Evolutionary conservation across 1,139 yeast genomes (phyloP).

Genomic region (Candida neerlandica): DNA sequence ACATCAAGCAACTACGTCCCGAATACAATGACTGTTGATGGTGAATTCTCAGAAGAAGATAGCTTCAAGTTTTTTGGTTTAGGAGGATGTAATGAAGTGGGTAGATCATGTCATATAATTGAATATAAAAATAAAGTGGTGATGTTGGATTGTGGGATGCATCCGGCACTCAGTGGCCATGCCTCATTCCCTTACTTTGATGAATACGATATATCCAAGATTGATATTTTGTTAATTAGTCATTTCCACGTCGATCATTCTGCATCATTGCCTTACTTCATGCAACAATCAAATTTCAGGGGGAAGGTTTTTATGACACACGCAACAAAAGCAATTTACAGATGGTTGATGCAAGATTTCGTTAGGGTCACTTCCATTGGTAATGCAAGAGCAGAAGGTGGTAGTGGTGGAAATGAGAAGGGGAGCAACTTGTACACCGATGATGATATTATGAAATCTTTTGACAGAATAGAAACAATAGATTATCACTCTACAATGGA

Average conservation of each 20-base stretch:
- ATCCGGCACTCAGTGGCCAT: conserved; percentile 90
- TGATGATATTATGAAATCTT: conserved; percentile 84
- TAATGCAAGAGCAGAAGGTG: conserved; percentile 25
- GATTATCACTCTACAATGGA: conserved; percentile 96
- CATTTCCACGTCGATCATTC: conserved; percentile 98
- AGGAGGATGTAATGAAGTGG: conserved; percentile 99
- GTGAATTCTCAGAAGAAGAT: conserved; percentile 31
- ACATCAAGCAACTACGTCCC: not conserved
- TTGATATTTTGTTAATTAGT: conserved; percentile 83
- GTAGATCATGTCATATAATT: conserved; percentile 90
- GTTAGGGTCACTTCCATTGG: conserved; percentile 86
- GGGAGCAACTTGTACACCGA: conserved; percentile 73
- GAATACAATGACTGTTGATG: conserved; percentile 13
- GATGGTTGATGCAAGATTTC: conserved; percentile 93
- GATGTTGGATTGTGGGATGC: conserved; percentile 98
- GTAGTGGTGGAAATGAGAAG: conserved; percentile 24
- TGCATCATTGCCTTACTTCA: conserved; percentile 94
- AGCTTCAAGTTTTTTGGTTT: conserved; percentile 76
- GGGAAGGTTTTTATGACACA: conserved; percentile 99
- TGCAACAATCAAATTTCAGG: conserved; percentile 92
- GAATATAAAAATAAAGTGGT: conserved; percentile 95
- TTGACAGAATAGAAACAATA: conserved; percentile 88
- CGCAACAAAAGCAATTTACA: conserved; percentile 95
- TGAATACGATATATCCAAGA: conserved; percentile 85
- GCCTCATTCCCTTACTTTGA: conserved; percentile 94